Evolutionary conservation across 2,329 filamentous ascomycete genomes (phyloP).

Genomic region (Phialophora verrucosa): DNA sequence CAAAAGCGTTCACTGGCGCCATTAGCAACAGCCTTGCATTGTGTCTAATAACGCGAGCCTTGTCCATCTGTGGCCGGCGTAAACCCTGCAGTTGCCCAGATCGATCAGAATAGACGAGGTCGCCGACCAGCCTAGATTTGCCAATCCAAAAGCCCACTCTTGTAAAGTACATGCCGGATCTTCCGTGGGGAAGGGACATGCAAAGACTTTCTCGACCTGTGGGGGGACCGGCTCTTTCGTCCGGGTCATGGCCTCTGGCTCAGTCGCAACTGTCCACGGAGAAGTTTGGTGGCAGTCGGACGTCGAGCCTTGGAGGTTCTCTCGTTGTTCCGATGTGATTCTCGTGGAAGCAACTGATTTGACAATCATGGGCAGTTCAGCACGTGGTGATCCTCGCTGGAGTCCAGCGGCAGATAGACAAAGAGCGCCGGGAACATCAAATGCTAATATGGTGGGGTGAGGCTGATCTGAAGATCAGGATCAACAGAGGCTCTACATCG

Average conservation of each 20-base stretch:
- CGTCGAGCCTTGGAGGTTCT: background rate
- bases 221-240: conserved; percentile 4
- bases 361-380: background rate
- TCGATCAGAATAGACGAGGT: conserved; percentile 8
- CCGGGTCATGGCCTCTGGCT: background rate
- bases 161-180: background rate
- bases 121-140: conserved; percentile 5
- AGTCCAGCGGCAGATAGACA: conserved; percentile 13
- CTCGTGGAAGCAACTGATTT: background rate
- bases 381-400: conserved; percentile 4
- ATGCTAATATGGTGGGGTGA: conserved; percentile 17
- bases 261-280: background rate
- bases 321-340: background rate
- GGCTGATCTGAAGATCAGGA: conserved; percentile 32
- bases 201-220: background rate
- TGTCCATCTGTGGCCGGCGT: background rate
- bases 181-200: background rate
- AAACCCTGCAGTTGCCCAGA: background rate
- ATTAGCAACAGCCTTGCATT: conserved; percentile 15
- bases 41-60: conserved; percentile 13
- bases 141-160: background rate
- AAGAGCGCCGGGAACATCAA: conserved; percentile 14
- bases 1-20: background rate
- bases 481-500: conserved; percentile 24
- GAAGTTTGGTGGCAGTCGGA: background rate